Evolutionary conservation across 2,329 filamentous ascomycete genomes (phyloP), one percentile per base, ranked within the genome.

Genomic region (Pleurostoma richardsiae): DNA sequence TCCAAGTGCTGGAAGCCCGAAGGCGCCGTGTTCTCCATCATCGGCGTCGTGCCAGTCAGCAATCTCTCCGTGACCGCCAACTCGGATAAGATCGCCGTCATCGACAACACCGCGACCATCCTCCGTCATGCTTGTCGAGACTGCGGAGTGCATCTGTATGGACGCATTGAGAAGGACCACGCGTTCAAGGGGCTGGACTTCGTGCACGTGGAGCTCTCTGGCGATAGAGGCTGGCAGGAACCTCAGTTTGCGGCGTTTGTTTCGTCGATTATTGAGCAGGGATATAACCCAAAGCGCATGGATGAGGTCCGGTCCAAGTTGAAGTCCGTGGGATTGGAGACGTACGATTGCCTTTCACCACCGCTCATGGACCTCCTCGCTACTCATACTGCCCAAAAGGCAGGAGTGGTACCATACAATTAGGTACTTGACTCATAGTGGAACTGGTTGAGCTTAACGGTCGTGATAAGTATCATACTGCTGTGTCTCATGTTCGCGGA

Each of bases 1-100:
- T 85, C 81, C 46, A 83, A 86, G 63, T 86, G 83, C 75, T 87
- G 82, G 82, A 87, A 86, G 64, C 83, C 83, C 4, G 48, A 64
- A 3, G 79, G 79, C 30, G 72, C 81, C 1, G 74, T 86, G 50
- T 86, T 87, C 71, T 78, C 78, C 50, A 58, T 86, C 54, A 73
- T 87, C 42, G 82, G 68, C 48, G 83, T 86, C 45, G 65, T 86
- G 3, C 76, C 83, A 5, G 61, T 64, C 6, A 74, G 77, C 44
- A 70, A 78, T 44, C 51, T 86, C 42, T 56, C 59, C 26, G 77
- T 86, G 19, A 79, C 79, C 0, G 74, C 79, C 56, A 79, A 83
- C 65, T 69, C 43, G 11, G 54, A 73, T 49, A 86, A 86, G 65
- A 71, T 86, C 3, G 31, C 61, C 41, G 59, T 85, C 44, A 54